Base-by-base conservation (phyloP, 306 rosid genomes). In the Prunus armeniaca region DNA sequence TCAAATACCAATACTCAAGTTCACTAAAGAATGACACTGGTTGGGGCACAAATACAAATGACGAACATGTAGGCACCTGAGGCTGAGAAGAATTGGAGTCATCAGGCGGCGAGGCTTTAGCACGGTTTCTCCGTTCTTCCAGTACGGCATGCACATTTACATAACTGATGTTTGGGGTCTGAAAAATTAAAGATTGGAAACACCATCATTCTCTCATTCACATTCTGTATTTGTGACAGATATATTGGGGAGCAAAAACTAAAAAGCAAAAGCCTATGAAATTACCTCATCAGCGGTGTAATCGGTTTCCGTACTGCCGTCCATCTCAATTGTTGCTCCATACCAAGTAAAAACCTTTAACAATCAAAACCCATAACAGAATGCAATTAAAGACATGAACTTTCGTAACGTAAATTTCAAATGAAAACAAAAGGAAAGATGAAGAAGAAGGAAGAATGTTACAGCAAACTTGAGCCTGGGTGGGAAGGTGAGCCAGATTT, bases 121-220 rank as follows among this genome's bases (percentile, higher is more conserved):
- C 96, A n/a, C 96, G 98, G 79, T 65, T 85, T 82, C 99, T 81
- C 83, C 96, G 86, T 62, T 81, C 97, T 12, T 95, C 97, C 32
- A 95, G 82, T 24, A 95, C 78, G 56, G 93, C 99, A 77, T 92
- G 97, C 58, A 92, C 99, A 87, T 95, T 95, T 56, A 95, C 97
- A 82, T 92, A 92, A 71, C 93, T 89, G 30, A 95, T 82, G 93
- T 92, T 95, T 24, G 99, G 99, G 12, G 99, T 95, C 97, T 95
- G 75, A 83, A 69, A 72, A 58, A 78, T 51, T 62, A 38, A 71
- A 13, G 52, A 82, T 9, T 18, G 28, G 38, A 78, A 56, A 20
- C 10, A 14, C 55, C 13, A 75, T 46, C 32, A 54, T 72, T 28
- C 67, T 14, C 49, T 46, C 32, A 54, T 72, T 28, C 67, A 62